Percentiles rank a stretch among this genome's conserved stretches.
Evolutionary conservation across 352 stramenopile genomes (phyloP).

Genomic region (Pythium rhizo-oryzae): DNA sequence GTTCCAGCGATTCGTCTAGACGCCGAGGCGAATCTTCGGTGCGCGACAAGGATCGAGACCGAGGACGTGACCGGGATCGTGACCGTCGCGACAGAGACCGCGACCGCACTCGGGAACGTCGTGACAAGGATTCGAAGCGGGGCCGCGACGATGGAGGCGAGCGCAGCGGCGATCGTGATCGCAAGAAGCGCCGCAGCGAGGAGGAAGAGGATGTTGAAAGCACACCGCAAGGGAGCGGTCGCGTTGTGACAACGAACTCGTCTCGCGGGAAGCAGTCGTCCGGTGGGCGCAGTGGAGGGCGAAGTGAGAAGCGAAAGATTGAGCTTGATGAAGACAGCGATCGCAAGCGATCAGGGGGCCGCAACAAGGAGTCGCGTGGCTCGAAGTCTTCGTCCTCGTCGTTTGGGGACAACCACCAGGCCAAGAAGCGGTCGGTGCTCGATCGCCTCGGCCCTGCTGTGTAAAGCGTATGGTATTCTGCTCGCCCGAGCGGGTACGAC

Average conservation of each 20-base stretch:
- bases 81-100: slow-evolving; percentile 19
- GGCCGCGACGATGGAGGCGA: slow-evolving; percentile 36
- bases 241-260: slow-evolving; percentile 54
- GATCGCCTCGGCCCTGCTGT: slow-evolving; percentile 80
- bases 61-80: slow-evolving; percentile 27
- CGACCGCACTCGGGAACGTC: slow-evolving; percentile 20
- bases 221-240: slow-evolving; percentile 31
- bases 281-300: slow-evolving; percentile 13
- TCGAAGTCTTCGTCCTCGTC: slow-evolving; percentile 38
- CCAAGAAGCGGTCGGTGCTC: slow-evolving; percentile 85
- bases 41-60: slow-evolving; percentile 25
- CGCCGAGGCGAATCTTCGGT: slow-evolving; percentile 37
- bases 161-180: slow-evolving; percentile 47
- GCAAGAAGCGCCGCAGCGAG: slow-evolving; percentile 33
- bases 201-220: slow-evolving; percentile 29
- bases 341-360: slow-evolving; percentile 29
- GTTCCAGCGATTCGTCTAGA: slow-evolving; percentile 39
- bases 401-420: slow-evolving; percentile 64
- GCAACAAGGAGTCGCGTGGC: slow-evolving; percentile 37
- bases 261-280: slow-evolving; percentile 30
- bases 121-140: slow-evolving; percentile 37
- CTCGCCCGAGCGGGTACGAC: no score
- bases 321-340: slow-evolving; percentile 55
- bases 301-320: slow-evolving; percentile 43
- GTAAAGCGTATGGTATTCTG: slow-evolving; percentile 17